phyloP scores from a whole-genome alignment of 441 rosid genomes.

The Brassica balearica region DNA sequence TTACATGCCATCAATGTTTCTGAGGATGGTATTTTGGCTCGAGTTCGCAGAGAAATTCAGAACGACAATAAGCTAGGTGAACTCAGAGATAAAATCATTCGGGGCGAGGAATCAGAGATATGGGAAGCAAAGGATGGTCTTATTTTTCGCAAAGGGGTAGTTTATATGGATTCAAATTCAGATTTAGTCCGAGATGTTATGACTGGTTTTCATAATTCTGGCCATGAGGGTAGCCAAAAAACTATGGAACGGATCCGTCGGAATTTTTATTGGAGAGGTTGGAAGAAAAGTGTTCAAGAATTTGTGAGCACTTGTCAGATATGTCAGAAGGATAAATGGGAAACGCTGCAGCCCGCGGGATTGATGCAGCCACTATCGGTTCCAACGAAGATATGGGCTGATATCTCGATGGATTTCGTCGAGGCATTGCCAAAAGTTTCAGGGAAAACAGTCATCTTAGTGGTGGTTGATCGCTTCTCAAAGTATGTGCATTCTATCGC shows the following conservation, averaged over 20 bases:
- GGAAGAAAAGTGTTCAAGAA: neutral
- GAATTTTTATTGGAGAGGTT: neutral
- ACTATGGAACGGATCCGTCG: neutral
- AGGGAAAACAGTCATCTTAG: neutral
- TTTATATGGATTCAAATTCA: neutral
- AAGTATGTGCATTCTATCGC: neutral
- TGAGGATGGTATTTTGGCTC: neutral
- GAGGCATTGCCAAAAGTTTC: neutral
- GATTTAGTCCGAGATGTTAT: neutral
- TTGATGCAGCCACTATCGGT: neutral
- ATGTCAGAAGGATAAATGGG: neutral
- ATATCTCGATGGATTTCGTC: neutral
- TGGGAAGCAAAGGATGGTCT: neutral
- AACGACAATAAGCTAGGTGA: neutral
- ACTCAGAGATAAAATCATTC: neutral
- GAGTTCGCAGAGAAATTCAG: neutral
- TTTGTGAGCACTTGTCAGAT: neutral
- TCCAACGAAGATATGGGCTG: neutral
- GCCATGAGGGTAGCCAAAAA: neutral
- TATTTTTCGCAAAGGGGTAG: neutral
- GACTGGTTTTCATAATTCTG: neutral
- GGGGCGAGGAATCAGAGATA: neutral
- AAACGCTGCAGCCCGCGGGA: neutral
- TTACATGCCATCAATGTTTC: neutral
- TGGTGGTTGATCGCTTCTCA: neutral